Percentiles rank a stretch among this genome's conserved stretches.
Evolutionary conservation across 1,139 yeast genomes (phyloP).

Genomic region (Pichia inconspicua): DNA sequence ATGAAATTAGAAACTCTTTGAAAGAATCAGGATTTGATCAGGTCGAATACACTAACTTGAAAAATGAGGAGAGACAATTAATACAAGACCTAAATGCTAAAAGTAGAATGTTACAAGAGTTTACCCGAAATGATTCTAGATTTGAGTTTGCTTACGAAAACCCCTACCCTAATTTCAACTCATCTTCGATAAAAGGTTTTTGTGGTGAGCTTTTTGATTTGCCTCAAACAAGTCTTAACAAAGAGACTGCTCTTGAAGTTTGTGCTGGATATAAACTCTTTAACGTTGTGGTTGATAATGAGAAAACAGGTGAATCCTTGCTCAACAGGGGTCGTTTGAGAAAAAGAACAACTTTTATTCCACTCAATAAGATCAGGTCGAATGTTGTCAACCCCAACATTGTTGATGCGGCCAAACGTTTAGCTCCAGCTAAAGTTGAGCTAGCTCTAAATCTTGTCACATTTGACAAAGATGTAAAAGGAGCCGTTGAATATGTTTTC

Average conservation of each 20-base stretch:
- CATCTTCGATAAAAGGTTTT: constrained; percentile 68
- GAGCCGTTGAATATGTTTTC: constrained; percentile 89
- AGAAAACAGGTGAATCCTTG: constrained; percentile 73
- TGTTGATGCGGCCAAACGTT: constrained; percentile 52
- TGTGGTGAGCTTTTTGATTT: constrained; percentile 80
- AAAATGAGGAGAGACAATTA: constrained; percentile 26
- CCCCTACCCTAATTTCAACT: constrained; percentile 57
- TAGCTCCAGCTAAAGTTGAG: constrained; percentile 81
- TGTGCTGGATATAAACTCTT: constrained; percentile 91
- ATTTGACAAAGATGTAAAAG: constrained; percentile 58
- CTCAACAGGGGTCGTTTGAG: constrained; percentile 71
- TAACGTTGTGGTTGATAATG: constrained; percentile 86
- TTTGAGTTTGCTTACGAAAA: constrained; percentile 67
- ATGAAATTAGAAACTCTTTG: constrained; percentile 34
- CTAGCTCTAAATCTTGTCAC: constrained; percentile 75
- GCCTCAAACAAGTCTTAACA: constrained; percentile 47
- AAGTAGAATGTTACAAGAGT: constrained; percentile 44
- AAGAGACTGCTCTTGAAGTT: constrained; percentile 80
- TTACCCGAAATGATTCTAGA: constrained; percentile 62
- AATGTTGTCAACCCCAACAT: constrained; percentile 38
- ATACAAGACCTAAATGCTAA: constrained; percentile 35
- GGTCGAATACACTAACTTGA: constrained; percentile 38
- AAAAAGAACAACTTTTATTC: constrained; percentile 85
- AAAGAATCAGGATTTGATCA: constrained; percentile 56
- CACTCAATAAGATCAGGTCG: constrained; percentile 76